A percentile compares a stretch with the other conserved stretches of the same genome.
phyloP scores from a whole-genome alignment of 805 yeast species.

The Schizosaccharomyces cryophilus region DNA sequence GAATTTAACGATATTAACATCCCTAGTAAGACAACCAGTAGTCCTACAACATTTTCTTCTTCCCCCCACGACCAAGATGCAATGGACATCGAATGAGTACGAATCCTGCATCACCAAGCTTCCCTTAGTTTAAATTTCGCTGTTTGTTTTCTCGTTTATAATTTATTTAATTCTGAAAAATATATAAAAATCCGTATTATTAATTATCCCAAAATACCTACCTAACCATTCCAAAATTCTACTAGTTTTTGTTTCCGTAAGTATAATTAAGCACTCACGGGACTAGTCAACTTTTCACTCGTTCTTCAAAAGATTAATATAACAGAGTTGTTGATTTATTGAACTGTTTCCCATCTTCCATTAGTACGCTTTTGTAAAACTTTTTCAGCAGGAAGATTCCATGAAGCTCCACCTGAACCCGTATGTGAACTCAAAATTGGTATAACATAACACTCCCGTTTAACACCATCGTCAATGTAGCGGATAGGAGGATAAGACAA shows the following conservation, averaged over 20 bases:
- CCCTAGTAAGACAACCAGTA: neutral
- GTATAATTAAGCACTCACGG: no score
- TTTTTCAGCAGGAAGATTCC: slow-evolving; percentile 68
- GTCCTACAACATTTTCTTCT: neutral
- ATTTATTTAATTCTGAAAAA: neutral
- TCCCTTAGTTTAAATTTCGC: neutral
- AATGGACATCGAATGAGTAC: neutral
- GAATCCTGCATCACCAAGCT: no score
- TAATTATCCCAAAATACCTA: no score
- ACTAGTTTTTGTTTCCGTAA: no score
- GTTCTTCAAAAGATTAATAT: no score
- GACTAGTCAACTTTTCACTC: no score
- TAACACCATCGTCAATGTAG: slow-evolving; percentile 24
- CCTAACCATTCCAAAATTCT: no score
- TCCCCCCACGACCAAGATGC: neutral
- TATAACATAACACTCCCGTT: slow-evolving; percentile 67
- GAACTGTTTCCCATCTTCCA: slow-evolving; percentile 35
- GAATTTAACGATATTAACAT: neutral
- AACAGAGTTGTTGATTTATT: no score
- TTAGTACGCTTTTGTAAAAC: slow-evolving; percentile 41
- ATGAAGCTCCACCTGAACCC: slow-evolving; percentile 66
- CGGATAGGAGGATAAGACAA: slow-evolving; percentile 76
- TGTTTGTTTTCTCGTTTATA: neutral
- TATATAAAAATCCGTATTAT: neutral
- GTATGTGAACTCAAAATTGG: slow-evolving; percentile 70